Percentiles rank a stretch among this genome's conserved stretches.
phyloP scores from a whole-genome alignment of 306 rosid species.

The Pyrus pyrifolia region DNA sequence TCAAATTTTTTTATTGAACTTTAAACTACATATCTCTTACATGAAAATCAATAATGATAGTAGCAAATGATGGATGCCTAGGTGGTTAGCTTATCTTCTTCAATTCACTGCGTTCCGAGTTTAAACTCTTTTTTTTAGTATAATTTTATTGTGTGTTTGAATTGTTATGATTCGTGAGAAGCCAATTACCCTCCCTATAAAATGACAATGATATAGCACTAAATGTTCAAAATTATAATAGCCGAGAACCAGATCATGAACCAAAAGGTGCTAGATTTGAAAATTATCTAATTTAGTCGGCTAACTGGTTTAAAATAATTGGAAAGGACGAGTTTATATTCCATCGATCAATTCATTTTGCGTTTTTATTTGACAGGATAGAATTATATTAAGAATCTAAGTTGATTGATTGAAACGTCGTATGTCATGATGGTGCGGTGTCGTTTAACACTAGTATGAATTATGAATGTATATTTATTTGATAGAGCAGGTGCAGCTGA shows the following conservation, averaged over 20 bases:
- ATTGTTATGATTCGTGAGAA: not conserved
- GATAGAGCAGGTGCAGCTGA: not conserved
- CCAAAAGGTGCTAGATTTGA: no score
- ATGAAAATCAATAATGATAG: no score
- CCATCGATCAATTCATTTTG: not conserved
- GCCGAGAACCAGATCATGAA: not conserved
- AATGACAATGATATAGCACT: not conserved
- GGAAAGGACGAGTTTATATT: not conserved
- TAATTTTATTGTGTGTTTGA: no score
- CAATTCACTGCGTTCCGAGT: no score
- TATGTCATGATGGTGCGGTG: not conserved
- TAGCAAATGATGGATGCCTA: no score
- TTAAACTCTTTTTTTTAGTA: no score
- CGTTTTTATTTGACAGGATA: not conserved
- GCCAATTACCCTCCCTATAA: not conserved
- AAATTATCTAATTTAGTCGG: conserved; percentile 2
- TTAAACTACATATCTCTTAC: no score
- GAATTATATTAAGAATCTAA: not conserved
- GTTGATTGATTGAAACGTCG: not conserved
- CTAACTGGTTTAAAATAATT: not conserved
- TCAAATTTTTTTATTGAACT: no score
- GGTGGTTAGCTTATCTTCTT: no score
- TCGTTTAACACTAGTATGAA: not conserved
- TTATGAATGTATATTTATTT: not conserved
- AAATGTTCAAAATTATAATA: not conserved